A percentile compares a stretch with the other conserved stretches of the same genome.
phyloP scores from a whole-genome alignment of 345 rosid genomes.

The Aquilaria sinensis region DNA sequence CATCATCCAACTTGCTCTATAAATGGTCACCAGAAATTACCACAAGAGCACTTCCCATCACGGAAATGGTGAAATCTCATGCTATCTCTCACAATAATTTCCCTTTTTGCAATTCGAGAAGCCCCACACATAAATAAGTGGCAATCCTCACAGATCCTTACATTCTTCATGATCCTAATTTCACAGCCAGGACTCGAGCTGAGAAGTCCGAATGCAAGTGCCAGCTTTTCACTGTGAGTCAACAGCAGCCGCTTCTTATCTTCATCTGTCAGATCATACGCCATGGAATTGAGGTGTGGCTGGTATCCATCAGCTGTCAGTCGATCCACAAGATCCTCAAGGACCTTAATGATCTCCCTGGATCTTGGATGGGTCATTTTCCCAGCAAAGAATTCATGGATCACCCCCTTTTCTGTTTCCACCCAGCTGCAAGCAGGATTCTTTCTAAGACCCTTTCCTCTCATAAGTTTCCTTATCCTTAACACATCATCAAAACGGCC shows the following conservation, averaged over 20 bases:
- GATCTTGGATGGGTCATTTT: slow-evolving; percentile 51
- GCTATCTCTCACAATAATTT: slow-evolving; percentile 63
- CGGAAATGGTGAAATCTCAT: slow-evolving; percentile 74
- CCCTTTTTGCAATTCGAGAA: slow-evolving; percentile 42
- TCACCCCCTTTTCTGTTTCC: slow-evolving; percentile 43
- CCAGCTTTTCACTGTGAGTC: slow-evolving; percentile 71
- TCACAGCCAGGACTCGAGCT: slow-evolving; percentile 25
- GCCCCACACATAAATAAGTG: slow-evolving; percentile 54
- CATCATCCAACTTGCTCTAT: background rate
- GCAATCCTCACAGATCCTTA: slow-evolving; percentile 75
- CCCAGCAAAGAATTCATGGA: slow-evolving; percentile 64
- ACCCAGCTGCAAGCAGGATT: slow-evolving; percentile 78
- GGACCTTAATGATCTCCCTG: slow-evolving; percentile 37
- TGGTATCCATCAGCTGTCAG: slow-evolving; percentile 42
- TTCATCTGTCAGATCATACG: slow-evolving; percentile 38
- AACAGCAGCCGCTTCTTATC: slow-evolving; percentile 47
- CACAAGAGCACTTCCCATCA: slow-evolving; percentile 66
- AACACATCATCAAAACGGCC: slow-evolving; percentile 54
- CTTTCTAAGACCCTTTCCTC: slow-evolving; percentile 53
- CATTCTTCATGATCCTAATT: slow-evolving; percentile 63
- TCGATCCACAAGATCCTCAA: slow-evolving; percentile 41
- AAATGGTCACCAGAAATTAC: slow-evolving; percentile 58
- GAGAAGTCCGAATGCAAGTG: slow-evolving; percentile 61
- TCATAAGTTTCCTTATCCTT: slow-evolving; percentile 43
- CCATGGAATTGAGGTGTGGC: slow-evolving; percentile 45